Conservation (phyloP, 2,329 filamentous ascomycete genomes). For the Cercospora brassicicola region DNA sequence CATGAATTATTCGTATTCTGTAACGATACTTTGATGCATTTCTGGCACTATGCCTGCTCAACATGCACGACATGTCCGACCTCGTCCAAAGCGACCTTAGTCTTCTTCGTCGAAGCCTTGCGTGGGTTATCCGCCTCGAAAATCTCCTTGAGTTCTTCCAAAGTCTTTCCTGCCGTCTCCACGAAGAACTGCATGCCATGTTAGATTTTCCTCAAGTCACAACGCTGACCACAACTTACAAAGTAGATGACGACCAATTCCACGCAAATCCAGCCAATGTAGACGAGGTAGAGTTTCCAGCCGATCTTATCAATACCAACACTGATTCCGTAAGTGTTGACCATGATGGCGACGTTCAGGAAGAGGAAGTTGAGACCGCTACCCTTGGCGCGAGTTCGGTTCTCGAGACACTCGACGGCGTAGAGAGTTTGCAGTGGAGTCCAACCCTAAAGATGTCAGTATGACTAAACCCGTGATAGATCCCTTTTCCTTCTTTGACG, state of each 20-base stretch:
- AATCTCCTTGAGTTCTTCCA: slow-evolving; percentile 36
- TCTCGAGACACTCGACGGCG: slow-evolving; percentile 43
- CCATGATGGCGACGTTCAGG: slow-evolving; percentile 48
- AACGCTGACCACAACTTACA: not conserved
- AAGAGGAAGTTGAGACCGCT: slow-evolving; percentile 41
- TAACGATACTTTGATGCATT: not conserved
- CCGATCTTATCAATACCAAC: slow-evolving; percentile 32
- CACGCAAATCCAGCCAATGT: slow-evolving; percentile 36
- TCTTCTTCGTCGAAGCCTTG: slow-evolving; percentile 35
- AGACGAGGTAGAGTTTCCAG: slow-evolving; percentile 33
- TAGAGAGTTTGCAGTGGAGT: slow-evolving; percentile 45
- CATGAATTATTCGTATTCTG: not conserved
- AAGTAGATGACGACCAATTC: slow-evolving; percentile 36
- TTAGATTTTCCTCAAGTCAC: not conserved
- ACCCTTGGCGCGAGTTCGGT: slow-evolving; percentile 42
- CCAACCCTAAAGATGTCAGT: slow-evolving; percentile 33
- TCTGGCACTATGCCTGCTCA: slow-evolving; percentile 8
- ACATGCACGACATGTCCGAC: slow-evolving; percentile 28
- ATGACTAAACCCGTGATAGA: not conserved
- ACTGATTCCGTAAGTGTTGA: slow-evolving; percentile 38
- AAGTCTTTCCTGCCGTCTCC: slow-evolving; percentile 40
- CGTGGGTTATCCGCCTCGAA: slow-evolving; percentile 32
- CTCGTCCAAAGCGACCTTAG: slow-evolving; percentile 33
- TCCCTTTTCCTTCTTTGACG: not conserved
- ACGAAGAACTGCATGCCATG: slow-evolving; percentile 34